Evolutionary conservation across 805 yeast genomes (phyloP).

Genomic region (Yarrowia bubula): DNA sequence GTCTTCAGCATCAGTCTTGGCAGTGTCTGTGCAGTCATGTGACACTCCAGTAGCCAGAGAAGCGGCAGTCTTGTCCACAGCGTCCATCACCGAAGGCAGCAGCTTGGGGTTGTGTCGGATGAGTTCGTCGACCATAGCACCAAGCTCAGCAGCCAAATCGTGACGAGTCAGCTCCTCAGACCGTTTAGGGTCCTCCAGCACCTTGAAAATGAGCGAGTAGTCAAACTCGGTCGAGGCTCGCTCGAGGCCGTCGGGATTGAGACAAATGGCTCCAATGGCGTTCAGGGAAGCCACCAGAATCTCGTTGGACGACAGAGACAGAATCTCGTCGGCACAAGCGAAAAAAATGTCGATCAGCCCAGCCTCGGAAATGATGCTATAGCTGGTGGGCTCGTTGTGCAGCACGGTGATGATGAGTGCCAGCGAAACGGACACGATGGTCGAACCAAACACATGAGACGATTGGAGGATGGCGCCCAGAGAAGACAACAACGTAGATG

Average conservation of each 20-base stretch:
- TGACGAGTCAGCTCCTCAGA: constrained; percentile 19
- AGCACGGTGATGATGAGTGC: constrained; percentile 67
- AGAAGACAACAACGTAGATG: constrained; percentile 65
- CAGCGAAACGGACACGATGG: constrained; percentile 57
- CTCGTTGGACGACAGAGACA: constrained; percentile 56
- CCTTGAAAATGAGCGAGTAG: constrained; percentile 5
- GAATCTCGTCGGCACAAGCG: constrained; percentile 52
- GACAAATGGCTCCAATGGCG: constrained; percentile 75
- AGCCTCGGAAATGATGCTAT: constrained; percentile 73
- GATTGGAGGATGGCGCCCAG: constrained; percentile 53
- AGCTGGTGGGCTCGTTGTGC: constrained; percentile 90
- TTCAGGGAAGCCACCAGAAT: constrained; percentile 65
- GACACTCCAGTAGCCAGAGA: constrained; percentile 31
- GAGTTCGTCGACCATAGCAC: constrained; percentile 23
- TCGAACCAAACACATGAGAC: constrained; percentile 63
- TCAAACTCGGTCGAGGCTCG: constrained; percentile 29
- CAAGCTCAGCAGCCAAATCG: constrained; percentile 14
- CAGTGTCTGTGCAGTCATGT: constrained; percentile 28
- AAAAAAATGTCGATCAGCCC: constrained; percentile 65
- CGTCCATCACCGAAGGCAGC: constrained; percentile 16
- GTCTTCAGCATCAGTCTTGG: constrained; percentile 31
- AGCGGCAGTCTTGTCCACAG: background rate
- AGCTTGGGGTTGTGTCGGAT: constrained; percentile 25
- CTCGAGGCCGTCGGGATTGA: constrained; percentile 69
- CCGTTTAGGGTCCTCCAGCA: constrained; percentile 15